Evolutionary conservation across 2,329 filamentous ascomycete species (phyloP), one percentile per base, ranked within the genome.

Genomic region (Alternaria brassicae): DNA sequence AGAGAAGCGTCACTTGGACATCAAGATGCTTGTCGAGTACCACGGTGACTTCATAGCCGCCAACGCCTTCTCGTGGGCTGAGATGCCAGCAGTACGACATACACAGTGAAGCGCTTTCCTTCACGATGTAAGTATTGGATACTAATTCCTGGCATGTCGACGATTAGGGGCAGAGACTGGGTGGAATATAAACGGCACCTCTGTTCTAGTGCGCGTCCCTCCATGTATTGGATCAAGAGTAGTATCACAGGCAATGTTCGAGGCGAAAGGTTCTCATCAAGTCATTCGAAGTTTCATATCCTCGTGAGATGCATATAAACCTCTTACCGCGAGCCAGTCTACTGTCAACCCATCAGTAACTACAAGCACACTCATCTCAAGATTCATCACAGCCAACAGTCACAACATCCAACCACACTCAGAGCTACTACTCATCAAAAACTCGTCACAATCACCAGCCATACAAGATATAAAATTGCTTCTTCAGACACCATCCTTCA

Each of bases 91-190:
- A 42, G 21, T 23, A 21, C 30, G 53, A 8, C 27, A 3, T n/a
- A 8, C 9, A 17, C 36, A 45, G 42, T 62, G 59, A 59, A 60
- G 59, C 56, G 12, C 4, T 39, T 3, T 21, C 12, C 28, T 34
- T 54, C 27, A 10, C 49, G 17, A 41, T 39, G 36, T 27, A 3
- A 19, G 40, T 3, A 57, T 48, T 53, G 55, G 55, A 8, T 1
- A 28, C 3, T 8, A 1, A 13, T 17, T 27, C 5, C 13, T 2
- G 8, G 3, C 8, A 6, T 9, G 37, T 3, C 8, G 30, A 12
- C 7, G 4, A 17, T 3, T 13, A 25, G 8, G 32, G n/a, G 32
- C 37, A 30, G 41, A 48, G 15, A 51, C 49, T 27, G 32, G 7
- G 19, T 39, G 45, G 27, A 25, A 27, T 8, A 10, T 8, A 37